Percentiles rank a stretch among this genome's conserved stretches.
These are phyloP conservation scores for Globisporangium camurandrum DNA, from an alignment of 352 stramenopile species.

Conservation along the genomic window DNA sequence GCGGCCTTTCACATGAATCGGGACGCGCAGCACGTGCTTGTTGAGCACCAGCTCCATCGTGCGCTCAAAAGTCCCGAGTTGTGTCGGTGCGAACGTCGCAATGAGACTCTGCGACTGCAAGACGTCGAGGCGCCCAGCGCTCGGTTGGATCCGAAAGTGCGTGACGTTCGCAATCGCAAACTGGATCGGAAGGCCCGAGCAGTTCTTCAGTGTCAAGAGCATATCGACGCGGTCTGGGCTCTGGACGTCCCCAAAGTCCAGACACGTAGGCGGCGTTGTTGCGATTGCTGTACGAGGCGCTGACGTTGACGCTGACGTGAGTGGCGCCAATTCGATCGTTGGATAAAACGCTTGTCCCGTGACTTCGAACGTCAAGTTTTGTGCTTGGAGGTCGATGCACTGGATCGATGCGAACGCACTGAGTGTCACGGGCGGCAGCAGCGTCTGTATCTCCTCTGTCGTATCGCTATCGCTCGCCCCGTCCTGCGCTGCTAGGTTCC, in stretches of 20 bases:
- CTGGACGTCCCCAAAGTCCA: constrained; percentile 85
- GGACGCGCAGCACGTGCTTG: constrained; percentile 32
- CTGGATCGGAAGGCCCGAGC: constrained; percentile 48
- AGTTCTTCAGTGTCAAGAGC: constrained; percentile 78
- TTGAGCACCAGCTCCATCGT: constrained; percentile 43
- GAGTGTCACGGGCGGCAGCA: constrained; percentile 23
- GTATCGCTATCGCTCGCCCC: not conserved
- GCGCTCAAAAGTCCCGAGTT: constrained; percentile 73
- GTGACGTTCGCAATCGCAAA: constrained; percentile 63
- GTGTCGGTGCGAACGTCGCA: constrained; percentile 82
- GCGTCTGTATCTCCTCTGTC: no score
- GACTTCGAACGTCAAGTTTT: constrained; percentile 76
- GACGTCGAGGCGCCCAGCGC: constrained; percentile 62
- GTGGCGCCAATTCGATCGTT: constrained; percentile 34
- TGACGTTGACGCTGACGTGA: not conserved
- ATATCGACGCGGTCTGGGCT: constrained; percentile 77
- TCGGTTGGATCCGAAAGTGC: constrained; percentile 72
- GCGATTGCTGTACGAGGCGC: no score
- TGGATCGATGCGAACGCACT: constrained; percentile 69
- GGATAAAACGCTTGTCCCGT: constrained; percentile 50
- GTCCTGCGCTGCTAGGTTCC: constrained; percentile 6
- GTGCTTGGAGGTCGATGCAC: constrained; percentile 50
- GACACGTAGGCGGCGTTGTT: no score
- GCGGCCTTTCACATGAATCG: constrained; percentile 56
- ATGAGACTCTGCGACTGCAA: constrained; percentile 85